These are phyloP conservation scores for Lachnellula willkommii DNA, from an alignment of 2,329 filamentous ascomycete species.

Conservation along the genomic window DNA sequence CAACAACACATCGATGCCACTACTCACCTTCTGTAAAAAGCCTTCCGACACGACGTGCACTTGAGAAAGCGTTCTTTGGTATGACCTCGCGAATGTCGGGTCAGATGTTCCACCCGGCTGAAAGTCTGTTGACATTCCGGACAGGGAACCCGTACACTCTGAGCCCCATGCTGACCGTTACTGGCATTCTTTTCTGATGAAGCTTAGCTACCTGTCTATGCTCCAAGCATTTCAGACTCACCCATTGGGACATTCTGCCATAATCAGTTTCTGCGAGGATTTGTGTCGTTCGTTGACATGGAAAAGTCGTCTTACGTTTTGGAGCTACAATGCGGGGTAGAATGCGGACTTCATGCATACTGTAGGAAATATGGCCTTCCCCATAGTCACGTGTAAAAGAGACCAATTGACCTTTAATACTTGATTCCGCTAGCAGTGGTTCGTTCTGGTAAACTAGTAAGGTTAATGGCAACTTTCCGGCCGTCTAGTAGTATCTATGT, in stretches of 20 bases:
- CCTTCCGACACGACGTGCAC: constrained; percentile 20
- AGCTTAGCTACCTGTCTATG: neutral
- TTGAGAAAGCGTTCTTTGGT: constrained; percentile 19
- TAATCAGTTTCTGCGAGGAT: neutral
- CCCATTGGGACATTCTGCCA: neutral
- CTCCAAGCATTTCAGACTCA: neutral
- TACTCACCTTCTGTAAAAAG: constrained; percentile 23
- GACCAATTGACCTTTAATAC: too few relatives aligned
- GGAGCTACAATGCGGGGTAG: too few relatives aligned
- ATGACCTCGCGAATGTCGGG: constrained; percentile 22
- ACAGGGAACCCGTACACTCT: constrained; percentile 14
- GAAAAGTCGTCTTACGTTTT: too few relatives aligned
- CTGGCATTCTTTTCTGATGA: neutral
- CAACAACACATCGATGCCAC: neutral
- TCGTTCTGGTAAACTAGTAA: too few relatives aligned
- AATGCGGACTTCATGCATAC: too few relatives aligned
- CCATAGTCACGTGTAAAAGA: too few relatives aligned
- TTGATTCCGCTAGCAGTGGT: too few relatives aligned
- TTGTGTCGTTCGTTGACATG: too few relatives aligned
- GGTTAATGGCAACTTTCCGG: too few relatives aligned
- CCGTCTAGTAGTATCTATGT: too few relatives aligned
- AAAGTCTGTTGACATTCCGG: constrained; percentile 20
- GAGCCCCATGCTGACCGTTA: neutral
- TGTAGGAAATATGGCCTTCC: too few relatives aligned
- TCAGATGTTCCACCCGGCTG: constrained; percentile 22